These are phyloP conservation scores for Rhizopogon rudus DNA, from an alignment of 768 basidiomycete species.

Conservation along the genomic window DNA sequence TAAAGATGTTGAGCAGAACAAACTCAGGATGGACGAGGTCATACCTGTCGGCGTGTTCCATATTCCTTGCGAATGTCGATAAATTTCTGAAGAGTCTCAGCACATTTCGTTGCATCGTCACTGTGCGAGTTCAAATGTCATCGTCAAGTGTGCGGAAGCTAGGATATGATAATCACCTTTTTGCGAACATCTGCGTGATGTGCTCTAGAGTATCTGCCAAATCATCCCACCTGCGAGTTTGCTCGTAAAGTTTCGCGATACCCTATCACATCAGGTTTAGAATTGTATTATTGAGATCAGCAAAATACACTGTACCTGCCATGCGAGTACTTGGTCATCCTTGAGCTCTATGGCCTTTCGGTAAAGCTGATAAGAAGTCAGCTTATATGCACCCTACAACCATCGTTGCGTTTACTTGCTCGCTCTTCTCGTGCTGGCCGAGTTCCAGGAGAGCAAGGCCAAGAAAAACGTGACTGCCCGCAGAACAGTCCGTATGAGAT, in stretches of 20 bases:
- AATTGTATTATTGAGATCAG: slow-evolving; percentile 11
- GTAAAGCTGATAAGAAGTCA: slow-evolving; percentile 54
- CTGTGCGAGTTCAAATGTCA: slow-evolving; percentile 32
- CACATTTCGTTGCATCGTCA: slow-evolving; percentile 72
- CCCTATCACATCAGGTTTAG: slow-evolving; percentile 43
- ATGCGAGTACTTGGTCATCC: slow-evolving; percentile 69
- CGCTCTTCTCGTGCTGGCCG: slow-evolving; percentile 65
- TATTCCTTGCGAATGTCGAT: slow-evolving; percentile 56
- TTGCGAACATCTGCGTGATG: slow-evolving; percentile 53
- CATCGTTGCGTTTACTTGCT: slow-evolving; percentile 62
- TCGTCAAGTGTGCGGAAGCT: background rate
- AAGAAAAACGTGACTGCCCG: slow-evolving; percentile 74
- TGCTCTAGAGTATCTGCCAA: slow-evolving; percentile 48
- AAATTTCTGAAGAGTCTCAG: slow-evolving; percentile 75
- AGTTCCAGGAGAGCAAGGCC: slow-evolving; percentile 78
- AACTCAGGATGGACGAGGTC: slow-evolving; percentile 2
- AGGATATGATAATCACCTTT: slow-evolving; percentile 41
- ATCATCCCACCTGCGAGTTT: slow-evolving; percentile 51
- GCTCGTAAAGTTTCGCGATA: slow-evolving; percentile 67
- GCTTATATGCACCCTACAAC: slow-evolving; percentile 3
- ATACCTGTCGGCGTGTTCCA: slow-evolving; percentile 58
- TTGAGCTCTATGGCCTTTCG: slow-evolving; percentile 68
- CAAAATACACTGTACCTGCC: slow-evolving; percentile 56
- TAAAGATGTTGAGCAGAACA: slow-evolving; percentile 23
- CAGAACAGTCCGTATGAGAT: slow-evolving; percentile 3